Percentiles rank a stretch among this genome's conserved stretches.
These are phyloP conservation scores for Malbranchea zuffiana DNA, from an alignment of 2,329 filamentous ascomycete species.

Conservation along the genomic window DNA sequence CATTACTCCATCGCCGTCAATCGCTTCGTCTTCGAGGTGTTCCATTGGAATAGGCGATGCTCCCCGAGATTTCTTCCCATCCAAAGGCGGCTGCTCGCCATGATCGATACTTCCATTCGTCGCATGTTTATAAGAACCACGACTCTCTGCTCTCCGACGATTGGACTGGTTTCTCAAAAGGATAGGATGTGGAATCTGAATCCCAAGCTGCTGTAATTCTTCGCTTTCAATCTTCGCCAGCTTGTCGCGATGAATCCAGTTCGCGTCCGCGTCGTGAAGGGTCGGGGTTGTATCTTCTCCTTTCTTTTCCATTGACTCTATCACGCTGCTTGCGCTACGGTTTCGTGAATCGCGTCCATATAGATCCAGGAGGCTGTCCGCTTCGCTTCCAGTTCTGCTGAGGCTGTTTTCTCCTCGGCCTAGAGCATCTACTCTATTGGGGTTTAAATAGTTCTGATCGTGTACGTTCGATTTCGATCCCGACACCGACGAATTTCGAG, in stretches of 20 bases:
- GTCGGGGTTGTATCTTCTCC: conserved; percentile 9
- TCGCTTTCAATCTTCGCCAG: conserved; percentile 41
- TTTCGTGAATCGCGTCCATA: conserved; percentile 24
- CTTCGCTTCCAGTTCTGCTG: conserved; percentile 30
- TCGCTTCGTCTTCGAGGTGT: conserved; percentile 31
- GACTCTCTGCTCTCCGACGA: conserved; percentile 27
- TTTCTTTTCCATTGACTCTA: conserved; percentile 18
- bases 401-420: conserved; percentile 26
- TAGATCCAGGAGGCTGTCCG: conserved; percentile 29
- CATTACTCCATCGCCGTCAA: conserved; percentile 21
- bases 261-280: conserved; percentile 11
- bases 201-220: conserved; percentile 39
- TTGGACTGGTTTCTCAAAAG: conserved; percentile 28
- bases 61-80: conserved; percentile 24
- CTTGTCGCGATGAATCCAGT: conserved; percentile 43
- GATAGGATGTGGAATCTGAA: conserved; percentile 30
- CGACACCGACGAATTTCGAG: conserved; percentile 28
- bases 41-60: conserved; percentile 29
- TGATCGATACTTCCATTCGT: conserved; percentile 24
- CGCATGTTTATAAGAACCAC: conserved; percentile 27
- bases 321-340: conserved; percentile 17
- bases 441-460: conserved; percentile 21
- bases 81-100: conserved; percentile 26
- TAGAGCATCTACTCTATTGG: conserved; percentile 21
- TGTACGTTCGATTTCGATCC: conserved; percentile 24